Evolutionary conservation across 345 rosid genomes (phyloP).

Genomic region (Corchorus olitorius): DNA sequence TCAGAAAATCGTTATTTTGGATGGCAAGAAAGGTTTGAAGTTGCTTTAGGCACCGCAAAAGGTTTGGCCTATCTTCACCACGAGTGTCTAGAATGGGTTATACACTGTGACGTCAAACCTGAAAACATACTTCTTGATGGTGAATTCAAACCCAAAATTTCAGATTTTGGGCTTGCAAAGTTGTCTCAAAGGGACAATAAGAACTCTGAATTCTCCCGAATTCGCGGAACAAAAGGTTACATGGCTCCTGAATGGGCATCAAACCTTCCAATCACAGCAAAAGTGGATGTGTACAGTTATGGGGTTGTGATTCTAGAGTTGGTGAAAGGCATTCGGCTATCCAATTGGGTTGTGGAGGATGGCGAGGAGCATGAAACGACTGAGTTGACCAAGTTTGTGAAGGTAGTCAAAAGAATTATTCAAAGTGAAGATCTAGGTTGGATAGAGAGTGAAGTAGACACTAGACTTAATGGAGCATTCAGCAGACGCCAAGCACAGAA

Average conservation of each 20-base stretch:
- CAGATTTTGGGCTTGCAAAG: slow-evolving; percentile 60
- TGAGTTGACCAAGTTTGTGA: slow-evolving; percentile 34
- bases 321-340: slow-evolving; percentile 42
- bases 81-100: slow-evolving; percentile 60
- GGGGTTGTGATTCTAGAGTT: slow-evolving; percentile 47
- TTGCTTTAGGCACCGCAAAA: slow-evolving; percentile 60
- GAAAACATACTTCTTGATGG: slow-evolving; percentile 55
- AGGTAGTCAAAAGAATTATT: slow-evolving; percentile 29
- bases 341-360: slow-evolving; percentile 28
- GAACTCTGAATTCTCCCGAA: slow-evolving; percentile 24
- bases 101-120: slow-evolving; percentile 70
- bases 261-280: slow-evolving; percentile 41
- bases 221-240: slow-evolving; percentile 44
- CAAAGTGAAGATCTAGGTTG: slow-evolving; percentile 22
- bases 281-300: slow-evolving; percentile 48
- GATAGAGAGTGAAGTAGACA: slow-evolving; percentile 39
- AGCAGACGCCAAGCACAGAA: slow-evolving; percentile 10
- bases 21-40: slow-evolving; percentile 52
- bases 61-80: slow-evolving; percentile 63
- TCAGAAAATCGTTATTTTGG: slow-evolving; percentile 30
- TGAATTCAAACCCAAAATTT: slow-evolving; percentile 50
- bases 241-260: slow-evolving; percentile 35
- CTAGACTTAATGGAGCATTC: slow-evolving; percentile 13
- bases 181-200: slow-evolving; percentile 31
- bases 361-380: slow-evolving; percentile 32